Evolutionary conservation across 345 rosid genomes (phyloP).

Genomic region (Populus pruinosa): DNA sequence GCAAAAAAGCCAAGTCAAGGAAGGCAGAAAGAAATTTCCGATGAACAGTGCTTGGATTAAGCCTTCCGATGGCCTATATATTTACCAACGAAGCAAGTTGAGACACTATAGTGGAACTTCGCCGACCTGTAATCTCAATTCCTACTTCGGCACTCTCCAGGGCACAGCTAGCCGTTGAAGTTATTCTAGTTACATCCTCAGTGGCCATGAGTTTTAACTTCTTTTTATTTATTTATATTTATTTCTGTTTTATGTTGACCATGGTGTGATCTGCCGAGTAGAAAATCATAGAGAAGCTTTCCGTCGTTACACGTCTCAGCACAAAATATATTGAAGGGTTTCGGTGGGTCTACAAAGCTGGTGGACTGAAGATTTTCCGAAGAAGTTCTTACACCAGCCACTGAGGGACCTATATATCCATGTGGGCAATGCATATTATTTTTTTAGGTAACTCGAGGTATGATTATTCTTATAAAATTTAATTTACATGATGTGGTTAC

Average conservation of each 20-base stretch:
- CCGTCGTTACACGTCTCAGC: neutral
- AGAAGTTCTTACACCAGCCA: neutral
- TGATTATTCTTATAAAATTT: too few species aligned
- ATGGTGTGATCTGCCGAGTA: neutral
- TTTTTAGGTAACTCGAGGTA: too few species aligned
- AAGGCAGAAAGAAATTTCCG: conserved; percentile 18
- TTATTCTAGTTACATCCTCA: neutral
- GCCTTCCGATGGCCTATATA: neutral
- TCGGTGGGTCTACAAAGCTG: neutral
- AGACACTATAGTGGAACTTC: neutral
- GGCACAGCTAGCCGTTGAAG: neutral
- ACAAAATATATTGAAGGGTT: neutral
- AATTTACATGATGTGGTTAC: too few species aligned
- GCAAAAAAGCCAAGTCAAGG: conserved; percentile 10
- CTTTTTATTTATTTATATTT: neutral
- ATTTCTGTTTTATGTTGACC: neutral
- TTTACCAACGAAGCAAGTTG: neutral
- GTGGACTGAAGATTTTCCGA: neutral
- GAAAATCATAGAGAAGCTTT: neutral
- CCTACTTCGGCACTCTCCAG: neutral
- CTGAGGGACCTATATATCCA: neutral
- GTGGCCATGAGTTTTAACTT: neutral
- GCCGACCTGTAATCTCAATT: neutral
- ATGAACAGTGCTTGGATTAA: neutral
- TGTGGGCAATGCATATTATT: neutral